Conservation (phyloP, 345 rosid species). For the Melaleuca quinquenervia region DNA sequence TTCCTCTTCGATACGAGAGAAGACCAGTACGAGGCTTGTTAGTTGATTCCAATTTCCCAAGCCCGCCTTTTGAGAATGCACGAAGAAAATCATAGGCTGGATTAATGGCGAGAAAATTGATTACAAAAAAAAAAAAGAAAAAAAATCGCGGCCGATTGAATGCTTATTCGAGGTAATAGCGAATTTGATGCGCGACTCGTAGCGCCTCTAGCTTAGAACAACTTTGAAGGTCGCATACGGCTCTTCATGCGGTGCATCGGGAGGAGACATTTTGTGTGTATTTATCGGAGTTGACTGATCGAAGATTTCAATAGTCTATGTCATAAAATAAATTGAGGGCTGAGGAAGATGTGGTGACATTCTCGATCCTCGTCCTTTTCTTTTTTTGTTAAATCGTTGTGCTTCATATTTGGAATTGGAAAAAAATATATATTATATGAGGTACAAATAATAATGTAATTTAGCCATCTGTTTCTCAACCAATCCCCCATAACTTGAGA, state of each 20-base stretch:
- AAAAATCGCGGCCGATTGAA: not conserved
- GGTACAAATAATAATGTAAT: not conserved
- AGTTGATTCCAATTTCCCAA: not conserved
- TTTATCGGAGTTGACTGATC: too few species aligned
- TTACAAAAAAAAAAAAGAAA: too few species aligned
- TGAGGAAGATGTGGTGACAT: not conserved
- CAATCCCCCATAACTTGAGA: not conserved
- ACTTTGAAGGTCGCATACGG: not conserved
- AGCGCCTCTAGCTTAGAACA: not conserved
- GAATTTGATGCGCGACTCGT: not conserved
- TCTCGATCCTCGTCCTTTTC: not conserved
- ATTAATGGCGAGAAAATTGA: too few species aligned
- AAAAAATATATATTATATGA: not conserved
- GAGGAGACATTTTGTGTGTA: not conserved
- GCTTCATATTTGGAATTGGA: not conserved
- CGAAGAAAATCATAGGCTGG: not conserved
- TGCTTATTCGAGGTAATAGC: not conserved
- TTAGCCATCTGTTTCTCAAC: not conserved
- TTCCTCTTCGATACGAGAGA: not conserved
- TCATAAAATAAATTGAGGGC: not conserved
- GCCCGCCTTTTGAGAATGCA: not conserved
- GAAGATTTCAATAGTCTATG: not conserved
- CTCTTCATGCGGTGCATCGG: accelerated
- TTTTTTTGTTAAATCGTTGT: not conserved
- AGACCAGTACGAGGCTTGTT: not conserved